These are phyloP conservation scores for Hypsizygus marmoreus DNA, from an alignment of 768 basidiomycete genomes.

Conservation along the genomic window DNA sequence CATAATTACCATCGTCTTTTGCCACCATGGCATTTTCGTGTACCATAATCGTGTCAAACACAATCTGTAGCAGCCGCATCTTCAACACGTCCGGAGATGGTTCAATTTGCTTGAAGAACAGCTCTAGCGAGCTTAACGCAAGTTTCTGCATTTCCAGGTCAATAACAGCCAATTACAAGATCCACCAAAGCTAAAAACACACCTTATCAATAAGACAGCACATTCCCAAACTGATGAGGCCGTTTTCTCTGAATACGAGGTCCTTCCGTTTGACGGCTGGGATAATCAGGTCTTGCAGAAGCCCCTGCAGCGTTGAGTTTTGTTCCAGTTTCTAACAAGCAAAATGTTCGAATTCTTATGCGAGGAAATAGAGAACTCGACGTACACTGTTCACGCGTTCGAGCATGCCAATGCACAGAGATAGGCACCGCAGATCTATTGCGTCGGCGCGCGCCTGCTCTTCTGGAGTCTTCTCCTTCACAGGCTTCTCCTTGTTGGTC, in stretches of 20 bases:
- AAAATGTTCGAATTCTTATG: neutral
- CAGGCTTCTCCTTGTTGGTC: constrained; percentile 27
- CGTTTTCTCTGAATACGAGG: constrained; percentile 59
- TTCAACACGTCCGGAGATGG: constrained; percentile 64
- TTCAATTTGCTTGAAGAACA: constrained; percentile 66
- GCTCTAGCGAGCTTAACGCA: constrained; percentile 46
- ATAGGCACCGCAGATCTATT: constrained; percentile 74
- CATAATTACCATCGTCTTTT: constrained; percentile 26
- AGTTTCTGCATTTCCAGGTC: constrained; percentile 25
- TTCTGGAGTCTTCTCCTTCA: constrained; percentile 54
- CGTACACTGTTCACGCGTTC: constrained; percentile 85
- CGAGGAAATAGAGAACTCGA: constrained; percentile 8
- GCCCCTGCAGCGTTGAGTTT: constrained; percentile 72
- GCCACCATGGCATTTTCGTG: constrained; percentile 66
- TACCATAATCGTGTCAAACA: constrained; percentile 88
- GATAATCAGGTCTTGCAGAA: constrained; percentile 80
- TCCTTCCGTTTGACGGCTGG: constrained; percentile 84
- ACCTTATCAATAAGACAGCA: constrained; percentile 78
- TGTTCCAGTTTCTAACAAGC: constrained; percentile 57
- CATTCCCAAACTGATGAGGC: constrained; percentile 68
- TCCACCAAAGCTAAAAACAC: neutral
- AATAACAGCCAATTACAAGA: no score
- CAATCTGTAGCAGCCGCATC: constrained; percentile 69
- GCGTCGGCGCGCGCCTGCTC: constrained; percentile 58
- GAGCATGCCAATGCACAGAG: constrained; percentile 79